Base-by-base conservation (phyloP, 2,329 filamentous ascomycete genomes). In the Cladosporium oxysporum region DNA sequence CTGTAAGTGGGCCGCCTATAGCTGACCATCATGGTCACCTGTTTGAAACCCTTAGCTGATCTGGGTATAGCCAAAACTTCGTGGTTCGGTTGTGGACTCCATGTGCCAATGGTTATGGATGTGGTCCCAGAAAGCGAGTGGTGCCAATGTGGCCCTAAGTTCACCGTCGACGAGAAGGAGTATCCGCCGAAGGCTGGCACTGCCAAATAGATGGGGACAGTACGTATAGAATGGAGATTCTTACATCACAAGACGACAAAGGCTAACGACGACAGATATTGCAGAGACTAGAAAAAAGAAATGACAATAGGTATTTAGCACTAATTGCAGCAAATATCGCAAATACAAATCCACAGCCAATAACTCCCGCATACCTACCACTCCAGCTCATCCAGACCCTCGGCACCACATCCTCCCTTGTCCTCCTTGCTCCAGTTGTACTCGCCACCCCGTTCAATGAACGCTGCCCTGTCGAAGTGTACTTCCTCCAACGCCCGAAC, bases 21-120 rank as follows among this genome's bases (percentile, higher is more conserved):
- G 5, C 3, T 52, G 29, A 62, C 61, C 61, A 63, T 63, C 61
- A 63, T 16, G 50, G 61, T 63, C 35, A 28, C 21, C 33, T n/a
- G 6, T 33, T 37, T 14, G n/a, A 60, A n/a, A 41, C 4, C 18
- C 35, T 49, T 52, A 18, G 23, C 53, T 52, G 44, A 58, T 49
- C 5, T 1, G 7, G 52, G 18, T 23, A 75, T 31, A 71, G 70
- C 55, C 58, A 69, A 70, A 53, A 58, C 63, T 50, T 68, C 68
- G 5, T 71, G 69, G 69, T 70, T 66, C 41, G 69, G 70, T 37
- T 71, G 70, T 47, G 70, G 70, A 67, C 80, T 72, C 64, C 88
- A 91, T 77, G 81, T 91, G 69, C 79, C 85, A 12, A 76, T 76
- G n/a, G 87, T 90, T 70, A 84, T 91, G 80, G 84, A 87, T 73